These are phyloP conservation scores for Trichosporon sp. DNA, from an alignment of 1,284 basidiomycete genomes.

Conservation along the genomic window DNA sequence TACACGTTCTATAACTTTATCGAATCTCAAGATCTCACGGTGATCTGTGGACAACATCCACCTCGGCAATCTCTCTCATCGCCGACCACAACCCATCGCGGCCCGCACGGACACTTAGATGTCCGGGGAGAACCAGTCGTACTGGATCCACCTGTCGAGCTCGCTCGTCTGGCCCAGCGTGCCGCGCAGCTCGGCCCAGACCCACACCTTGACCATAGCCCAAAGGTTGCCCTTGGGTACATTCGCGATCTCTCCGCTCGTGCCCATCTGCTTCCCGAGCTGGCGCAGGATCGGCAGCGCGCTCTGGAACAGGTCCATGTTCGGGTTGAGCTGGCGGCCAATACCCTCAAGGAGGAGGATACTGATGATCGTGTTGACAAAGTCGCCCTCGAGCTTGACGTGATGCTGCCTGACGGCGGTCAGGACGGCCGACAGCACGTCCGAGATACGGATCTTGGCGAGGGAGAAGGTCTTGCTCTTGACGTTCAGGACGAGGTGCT, in stretches of 20 bases:
- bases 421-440: slow-evolving; percentile 83
- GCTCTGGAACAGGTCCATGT: slow-evolving; percentile 87
- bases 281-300: slow-evolving; percentile 84
- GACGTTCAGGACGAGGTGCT: slow-evolving; percentile 85
- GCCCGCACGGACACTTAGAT: slow-evolving; percentile 10
- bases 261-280: slow-evolving; percentile 80
- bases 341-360: slow-evolving; percentile 94
- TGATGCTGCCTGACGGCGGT: slow-evolving; percentile 85
- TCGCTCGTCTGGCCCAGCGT: slow-evolving; percentile 70
- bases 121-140: slow-evolving; percentile 33
- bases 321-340: slow-evolving; percentile 85
- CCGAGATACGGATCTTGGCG: slow-evolving; percentile 90
- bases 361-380: slow-evolving; percentile 94
- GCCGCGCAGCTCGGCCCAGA: slow-evolving; percentile 81
- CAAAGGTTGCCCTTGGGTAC: slow-evolving; percentile 65
- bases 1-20: neutral
- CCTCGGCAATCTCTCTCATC: too few relatives aligned
- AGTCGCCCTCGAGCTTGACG: slow-evolving; percentile 98
- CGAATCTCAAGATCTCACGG: too few relatives aligned
- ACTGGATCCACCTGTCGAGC: slow-evolving; percentile 56
- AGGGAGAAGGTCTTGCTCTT: slow-evolving; percentile 96
- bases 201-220: slow-evolving; percentile 84
- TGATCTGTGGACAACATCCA: neutral
- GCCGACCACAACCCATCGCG: neutral
- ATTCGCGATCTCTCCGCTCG: slow-evolving; percentile 62